Conservation (phyloP, 345 rosid genomes). For the Eucalyptus grandis region DNA sequence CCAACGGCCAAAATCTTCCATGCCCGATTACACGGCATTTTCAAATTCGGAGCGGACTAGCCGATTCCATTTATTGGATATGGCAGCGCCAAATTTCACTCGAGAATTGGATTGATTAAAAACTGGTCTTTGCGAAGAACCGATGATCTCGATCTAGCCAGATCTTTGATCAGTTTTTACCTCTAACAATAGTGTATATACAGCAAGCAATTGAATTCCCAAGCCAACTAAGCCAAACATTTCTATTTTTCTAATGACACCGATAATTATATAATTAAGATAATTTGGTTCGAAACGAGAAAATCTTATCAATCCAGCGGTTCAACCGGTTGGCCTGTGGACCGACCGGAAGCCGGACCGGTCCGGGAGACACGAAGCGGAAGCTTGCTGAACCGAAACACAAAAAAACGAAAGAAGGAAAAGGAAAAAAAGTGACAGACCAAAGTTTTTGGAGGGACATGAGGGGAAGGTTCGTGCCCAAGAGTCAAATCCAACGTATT, state of each 20-base stretch:
- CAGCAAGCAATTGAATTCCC: background rate
- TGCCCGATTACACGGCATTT: background rate
- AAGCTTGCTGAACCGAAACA: background rate
- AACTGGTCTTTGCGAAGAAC: rapidly evolving
- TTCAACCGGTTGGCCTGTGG: background rate
- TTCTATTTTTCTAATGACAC: background rate
- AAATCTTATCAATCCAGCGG: background rate
- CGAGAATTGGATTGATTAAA: background rate
- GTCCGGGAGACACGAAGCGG: background rate
- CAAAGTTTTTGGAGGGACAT: background rate
- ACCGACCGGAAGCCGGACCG: background rate
- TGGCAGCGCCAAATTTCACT: too few relatives aligned
- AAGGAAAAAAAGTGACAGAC: background rate
- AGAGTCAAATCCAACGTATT: background rate
- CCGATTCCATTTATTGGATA: background rate
- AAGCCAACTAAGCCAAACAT: background rate
- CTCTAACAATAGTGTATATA: too few relatives aligned
- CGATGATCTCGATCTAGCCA: rapidly evolving
- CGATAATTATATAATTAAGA: background rate
- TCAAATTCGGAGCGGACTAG: background rate
- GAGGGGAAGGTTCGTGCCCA: background rate
- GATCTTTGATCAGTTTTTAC: background rate
- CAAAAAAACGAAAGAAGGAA: background rate
- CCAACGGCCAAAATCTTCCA: background rate
- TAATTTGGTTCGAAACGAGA: background rate